A percentile compares a stretch with the other conserved stretches of the same genome.
These are phyloP conservation scores for Thalassiosira profunda DNA, from an alignment of 108 stramenopile species.

Conservation along the genomic window DNA sequence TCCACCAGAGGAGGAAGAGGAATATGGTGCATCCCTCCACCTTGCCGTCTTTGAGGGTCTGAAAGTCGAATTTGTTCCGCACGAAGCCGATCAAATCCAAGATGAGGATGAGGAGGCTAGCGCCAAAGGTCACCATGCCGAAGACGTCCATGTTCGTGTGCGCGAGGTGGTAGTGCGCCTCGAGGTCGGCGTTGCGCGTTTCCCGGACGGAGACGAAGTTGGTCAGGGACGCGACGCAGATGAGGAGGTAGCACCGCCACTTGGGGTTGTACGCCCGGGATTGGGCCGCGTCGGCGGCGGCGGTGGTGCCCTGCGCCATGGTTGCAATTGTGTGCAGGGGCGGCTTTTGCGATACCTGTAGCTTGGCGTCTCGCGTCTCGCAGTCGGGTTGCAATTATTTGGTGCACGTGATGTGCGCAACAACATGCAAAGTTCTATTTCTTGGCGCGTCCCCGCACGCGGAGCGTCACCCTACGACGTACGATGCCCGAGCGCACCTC, in stretches of 20 bases:
- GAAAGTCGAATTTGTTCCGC: conserved; percentile 47
- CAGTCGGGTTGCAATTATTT: too few relatives aligned
- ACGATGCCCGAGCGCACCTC: too few relatives aligned
- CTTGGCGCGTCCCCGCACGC: too few relatives aligned
- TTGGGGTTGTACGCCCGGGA: conserved; percentile 71
- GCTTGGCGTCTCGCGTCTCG: too few relatives aligned
- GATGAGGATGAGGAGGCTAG: conserved; percentile 46
- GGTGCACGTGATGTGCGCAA: too few relatives aligned
- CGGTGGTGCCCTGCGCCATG: too few relatives aligned
- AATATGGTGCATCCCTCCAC: conserved; percentile 66
- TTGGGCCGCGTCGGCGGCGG: too few relatives aligned
- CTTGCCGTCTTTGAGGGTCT: conserved; percentile 59
- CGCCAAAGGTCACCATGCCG: conserved; percentile 57
- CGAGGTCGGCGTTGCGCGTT: background rate
- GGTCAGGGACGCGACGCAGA: conserved; percentile 48
- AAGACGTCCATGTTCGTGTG: conserved; percentile 36
- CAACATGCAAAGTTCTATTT: too few relatives aligned
- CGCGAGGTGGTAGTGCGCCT: background rate
- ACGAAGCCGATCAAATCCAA: conserved; percentile 52
- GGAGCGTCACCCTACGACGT: too few relatives aligned
- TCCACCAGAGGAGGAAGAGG: conserved; percentile 55
- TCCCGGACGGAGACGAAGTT: conserved; percentile 53
- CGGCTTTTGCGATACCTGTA: too few relatives aligned
- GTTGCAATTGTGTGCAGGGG: too few relatives aligned
- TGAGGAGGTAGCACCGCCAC: conserved; percentile 66